Evolutionary conservation across 73 alveolate genomes (phyloP), one percentile per base, ranked within the genome.

Genomic region (Symbiodinium natans): DNA sequence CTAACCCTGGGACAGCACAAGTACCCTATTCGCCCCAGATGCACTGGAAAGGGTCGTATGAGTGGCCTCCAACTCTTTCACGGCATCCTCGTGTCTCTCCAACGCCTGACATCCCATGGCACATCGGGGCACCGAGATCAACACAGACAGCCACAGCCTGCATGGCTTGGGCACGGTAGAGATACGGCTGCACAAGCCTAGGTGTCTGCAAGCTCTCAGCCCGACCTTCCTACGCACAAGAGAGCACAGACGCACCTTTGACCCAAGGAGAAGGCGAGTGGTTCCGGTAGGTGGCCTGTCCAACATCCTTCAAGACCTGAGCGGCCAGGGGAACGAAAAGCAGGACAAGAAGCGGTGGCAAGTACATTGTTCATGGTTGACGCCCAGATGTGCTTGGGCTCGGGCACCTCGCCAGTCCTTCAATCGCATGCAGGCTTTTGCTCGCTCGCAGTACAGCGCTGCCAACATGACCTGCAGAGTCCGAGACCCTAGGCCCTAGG

Each of bases 11-110:
- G n/a, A n/a, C n/a, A n/a, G n/a, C n/a, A n/a, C n/a, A n/a, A n/a
- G n/a, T n/a, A n/a, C n/a, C n/a, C n/a, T n/a, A n/a, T n/a, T n/a
- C n/a, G n/a, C n/a, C n/a, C n/a, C n/a, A n/a, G n/a, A n/a, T n/a
- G n/a, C n/a, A n/a, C n/a, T n/a, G n/a, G n/a, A n/a, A n/a, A n/a
- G n/a, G n/a, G n/a, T n/a, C n/a, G n/a, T n/a, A n/a, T n/a, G n/a
- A n/a, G n/a, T n/a, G 15, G 63, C 98, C 74, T 99, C 99, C 52
- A 95, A 99, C 89, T 99, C 99, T 80, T 99, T 99, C 48, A 99
- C 99, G 33, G 99, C 99, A 87, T 99, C 99, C 86, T 99, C 99
- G 92, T 96, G 99, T 98, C 99, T 93, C 92, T 99, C 99, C 38
- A 99, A 99, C 82, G 98, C 99, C 99, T 92, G 34, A 38, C 34